Conservation (phyloP, 768 basidiomycete genomes). For the Mrakia frigida region DNA sequence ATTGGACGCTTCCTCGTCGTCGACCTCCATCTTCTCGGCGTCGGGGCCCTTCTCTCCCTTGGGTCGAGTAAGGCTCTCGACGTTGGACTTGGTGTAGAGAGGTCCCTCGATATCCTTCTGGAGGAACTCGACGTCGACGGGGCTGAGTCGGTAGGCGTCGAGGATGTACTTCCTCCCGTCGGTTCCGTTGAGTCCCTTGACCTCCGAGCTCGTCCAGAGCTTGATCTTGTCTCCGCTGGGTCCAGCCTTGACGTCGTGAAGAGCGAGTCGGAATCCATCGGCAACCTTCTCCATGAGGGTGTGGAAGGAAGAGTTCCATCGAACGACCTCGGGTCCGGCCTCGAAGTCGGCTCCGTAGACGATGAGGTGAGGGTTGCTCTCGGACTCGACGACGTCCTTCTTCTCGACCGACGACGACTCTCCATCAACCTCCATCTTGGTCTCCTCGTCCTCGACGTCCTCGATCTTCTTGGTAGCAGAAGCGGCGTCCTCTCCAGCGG, state of each 20-base stretch:
- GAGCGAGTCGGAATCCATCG: slow-evolving; percentile 43
- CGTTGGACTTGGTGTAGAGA: slow-evolving; percentile 27
- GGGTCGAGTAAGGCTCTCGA: slow-evolving; percentile 20
- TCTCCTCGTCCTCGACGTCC: slow-evolving; percentile 32
- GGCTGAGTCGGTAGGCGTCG: slow-evolving; percentile 46
- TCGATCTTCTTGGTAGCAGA: slow-evolving; percentile 26
- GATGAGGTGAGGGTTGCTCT: slow-evolving; percentile 42
- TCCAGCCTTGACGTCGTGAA: slow-evolving; percentile 45
- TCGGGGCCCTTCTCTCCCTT: background rate
- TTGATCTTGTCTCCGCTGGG: slow-evolving; percentile 40
- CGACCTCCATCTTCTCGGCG: slow-evolving; percentile 23
- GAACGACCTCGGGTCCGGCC: slow-evolving; percentile 40
- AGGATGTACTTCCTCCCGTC: slow-evolving; percentile 49
- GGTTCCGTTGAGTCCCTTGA: slow-evolving; percentile 48
- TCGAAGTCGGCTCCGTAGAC: slow-evolving; percentile 49
- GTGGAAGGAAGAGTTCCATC: slow-evolving; percentile 44
- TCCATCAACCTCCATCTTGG: slow-evolving; percentile 30
- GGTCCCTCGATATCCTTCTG: slow-evolving; percentile 44
- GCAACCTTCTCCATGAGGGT: slow-evolving; percentile 46
- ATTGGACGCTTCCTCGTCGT: slow-evolving; percentile 26
- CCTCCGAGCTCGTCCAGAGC: slow-evolving; percentile 46
- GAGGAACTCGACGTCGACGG: slow-evolving; percentile 49
- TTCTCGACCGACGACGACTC: slow-evolving; percentile 34
- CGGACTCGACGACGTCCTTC: slow-evolving; percentile 37
- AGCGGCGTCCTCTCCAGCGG: slow-evolving; percentile 16